Conservation (phyloP, 768 basidiomycete genomes). For the Strobilomyces confusus region DNA sequence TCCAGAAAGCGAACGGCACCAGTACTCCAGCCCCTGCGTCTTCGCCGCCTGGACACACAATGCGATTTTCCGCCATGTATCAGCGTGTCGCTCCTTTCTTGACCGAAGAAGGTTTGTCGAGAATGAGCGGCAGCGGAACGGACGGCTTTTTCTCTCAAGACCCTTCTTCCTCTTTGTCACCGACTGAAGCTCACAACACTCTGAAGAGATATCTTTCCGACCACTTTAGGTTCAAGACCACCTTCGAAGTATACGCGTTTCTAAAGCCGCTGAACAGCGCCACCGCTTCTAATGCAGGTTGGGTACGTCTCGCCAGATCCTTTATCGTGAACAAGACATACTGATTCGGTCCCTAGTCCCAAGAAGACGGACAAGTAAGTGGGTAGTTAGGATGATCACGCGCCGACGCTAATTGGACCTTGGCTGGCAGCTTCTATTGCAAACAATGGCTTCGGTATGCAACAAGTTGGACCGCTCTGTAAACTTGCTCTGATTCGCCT, state of each 20-base stretch:
- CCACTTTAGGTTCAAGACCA: slow-evolving; percentile 38
- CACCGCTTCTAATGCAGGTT: slow-evolving; percentile 34
- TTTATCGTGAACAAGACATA: not conserved
- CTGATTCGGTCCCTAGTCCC: slow-evolving; percentile 30
- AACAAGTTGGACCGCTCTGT: not conserved
- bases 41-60: not conserved
- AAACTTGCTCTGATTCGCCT: not conserved
- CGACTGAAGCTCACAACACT: slow-evolving; percentile 44
- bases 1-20: slow-evolving; percentile 6
- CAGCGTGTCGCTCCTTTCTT: slow-evolving; percentile 40
- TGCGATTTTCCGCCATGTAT: slow-evolving; percentile 16
- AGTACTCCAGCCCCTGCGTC: slow-evolving; percentile 5
- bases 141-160: slow-evolving; percentile 40
- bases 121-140: slow-evolving; percentile 39
- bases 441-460: slow-evolving; percentile 37
- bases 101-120: slow-evolving; percentile 43
- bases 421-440: slow-evolving; percentile 36
- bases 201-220: slow-evolving; percentile 43
- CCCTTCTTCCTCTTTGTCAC: slow-evolving; percentile 33
- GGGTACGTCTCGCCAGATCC: slow-evolving; percentile 34
- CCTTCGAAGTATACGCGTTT: slow-evolving; percentile 47
- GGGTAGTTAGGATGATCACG: slow-evolving; percentile 1
- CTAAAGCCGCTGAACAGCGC: slow-evolving; percentile 34
- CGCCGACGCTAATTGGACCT: not conserved
- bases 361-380: slow-evolving; percentile 50